Evolutionary conservation across 345 rosid species (phyloP).

Genomic region (Eucalyptus regnans): DNA sequence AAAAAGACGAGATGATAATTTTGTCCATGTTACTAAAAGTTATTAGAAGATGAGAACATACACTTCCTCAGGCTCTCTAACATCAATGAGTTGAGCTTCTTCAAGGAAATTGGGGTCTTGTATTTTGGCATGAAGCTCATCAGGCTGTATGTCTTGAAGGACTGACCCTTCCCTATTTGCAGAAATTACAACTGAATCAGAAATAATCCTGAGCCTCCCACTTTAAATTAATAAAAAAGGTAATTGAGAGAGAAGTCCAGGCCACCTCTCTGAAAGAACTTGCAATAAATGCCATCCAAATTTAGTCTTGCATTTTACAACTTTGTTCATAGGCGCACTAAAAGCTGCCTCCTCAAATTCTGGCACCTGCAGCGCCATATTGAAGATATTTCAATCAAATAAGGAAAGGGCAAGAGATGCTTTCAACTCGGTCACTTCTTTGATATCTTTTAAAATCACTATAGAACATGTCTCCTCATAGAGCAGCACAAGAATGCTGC

Average conservation of each 20-base stretch:
- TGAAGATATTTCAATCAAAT: background rate
- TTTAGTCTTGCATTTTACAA: conserved; percentile 72
- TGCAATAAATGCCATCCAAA: conserved; percentile 93
- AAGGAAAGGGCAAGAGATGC: background rate
- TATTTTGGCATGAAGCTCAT: conserved; percentile 63
- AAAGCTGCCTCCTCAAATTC: conserved; percentile 96
- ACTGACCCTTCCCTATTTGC: conserved; percentile 32
- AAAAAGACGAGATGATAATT: background rate
- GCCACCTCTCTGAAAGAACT: conserved; percentile 85
- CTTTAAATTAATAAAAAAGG: background rate
- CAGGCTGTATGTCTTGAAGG: conserved; percentile 50
- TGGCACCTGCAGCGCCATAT: conserved; percentile 44
- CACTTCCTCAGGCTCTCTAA: conserved; percentile 93
- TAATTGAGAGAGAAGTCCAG: background rate
- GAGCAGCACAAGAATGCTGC: background rate
- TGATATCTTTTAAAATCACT: background rate
- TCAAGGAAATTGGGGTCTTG: conserved; percentile 67
- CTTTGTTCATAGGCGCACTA: conserved; percentile 51
- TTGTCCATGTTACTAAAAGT: background rate
- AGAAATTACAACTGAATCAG: background rate
- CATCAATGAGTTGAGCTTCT: conserved; percentile 82
- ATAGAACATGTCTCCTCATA: background rate
- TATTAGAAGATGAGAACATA: conserved; percentile 18
- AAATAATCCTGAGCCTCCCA: background rate
- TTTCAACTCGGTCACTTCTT: background rate